These are phyloP conservation scores for Diplocarpon mali DNA, from an alignment of 2,329 filamentous ascomycete genomes.

Conservation along the genomic window DNA sequence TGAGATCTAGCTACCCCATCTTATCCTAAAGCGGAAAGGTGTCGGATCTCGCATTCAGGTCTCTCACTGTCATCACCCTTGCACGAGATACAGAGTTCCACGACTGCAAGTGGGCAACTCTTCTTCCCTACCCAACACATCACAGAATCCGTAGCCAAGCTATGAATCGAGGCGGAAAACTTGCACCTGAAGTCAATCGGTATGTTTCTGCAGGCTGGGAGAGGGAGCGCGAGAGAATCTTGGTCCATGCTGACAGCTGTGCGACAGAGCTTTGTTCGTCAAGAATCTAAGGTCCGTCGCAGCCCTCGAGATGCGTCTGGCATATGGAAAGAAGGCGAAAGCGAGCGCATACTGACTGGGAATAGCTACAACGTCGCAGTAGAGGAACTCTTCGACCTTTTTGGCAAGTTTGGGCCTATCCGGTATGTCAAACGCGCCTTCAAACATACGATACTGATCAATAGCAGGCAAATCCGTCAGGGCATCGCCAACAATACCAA, in stretches of 20 bases:
- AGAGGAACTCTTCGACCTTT: conserved; percentile 96
- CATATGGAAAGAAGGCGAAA: conserved; percentile 34
- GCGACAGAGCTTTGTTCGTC: conserved; percentile 88
- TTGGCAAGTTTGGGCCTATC: conserved; percentile 93
- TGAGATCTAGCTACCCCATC: not conserved
- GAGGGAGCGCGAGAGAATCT: not conserved
- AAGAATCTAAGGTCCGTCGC: conserved; percentile 87
- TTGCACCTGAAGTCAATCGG: conserved; percentile 99
- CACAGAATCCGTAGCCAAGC: conserved; percentile 40
- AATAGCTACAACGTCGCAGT: conserved; percentile 94
- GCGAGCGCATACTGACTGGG: conserved; percentile 30
- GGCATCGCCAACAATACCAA: conserved; percentile 96
- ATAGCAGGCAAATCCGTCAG: conserved; percentile 83
- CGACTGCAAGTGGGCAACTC: conserved; percentile 3
- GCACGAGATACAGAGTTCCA: conserved; percentile 3
- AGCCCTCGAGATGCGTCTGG: conserved; percentile 10
- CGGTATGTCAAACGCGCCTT: conserved; percentile 49
- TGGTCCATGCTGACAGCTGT: conserved; percentile 19
- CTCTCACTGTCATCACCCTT: conserved; percentile 8
- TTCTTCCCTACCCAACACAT: conserved; percentile 8
- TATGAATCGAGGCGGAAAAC: conserved; percentile 95
- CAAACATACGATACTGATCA: not conserved
- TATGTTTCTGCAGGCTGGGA: conserved; percentile 35
- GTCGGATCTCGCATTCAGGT: conserved; percentile 4
- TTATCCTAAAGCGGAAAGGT: conserved; percentile 4